These are phyloP conservation scores for Poa annua DNA, from an alignment of 176 grass and related monocot genomes.

Conservation along the genomic window DNA sequence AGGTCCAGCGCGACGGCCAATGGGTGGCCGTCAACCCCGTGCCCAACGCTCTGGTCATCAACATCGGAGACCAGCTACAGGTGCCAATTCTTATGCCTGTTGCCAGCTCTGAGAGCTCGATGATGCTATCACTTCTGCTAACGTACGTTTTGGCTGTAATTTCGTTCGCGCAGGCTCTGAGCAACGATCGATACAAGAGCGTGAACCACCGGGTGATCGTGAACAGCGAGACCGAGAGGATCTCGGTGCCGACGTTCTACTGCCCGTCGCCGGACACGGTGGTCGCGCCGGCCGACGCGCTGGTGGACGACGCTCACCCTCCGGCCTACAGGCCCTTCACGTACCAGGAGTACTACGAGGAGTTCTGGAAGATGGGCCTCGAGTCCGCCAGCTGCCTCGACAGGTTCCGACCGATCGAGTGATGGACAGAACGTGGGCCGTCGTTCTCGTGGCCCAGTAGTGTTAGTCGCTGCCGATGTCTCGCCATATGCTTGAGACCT, in stretches of 20 bases:
- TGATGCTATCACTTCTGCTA: neutral
- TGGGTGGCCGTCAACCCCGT: slow-evolving; percentile 83
- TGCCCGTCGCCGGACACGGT: slow-evolving; percentile 62
- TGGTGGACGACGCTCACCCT: slow-evolving; percentile 56
- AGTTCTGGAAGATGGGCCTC: slow-evolving; percentile 82
- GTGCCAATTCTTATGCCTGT: slow-evolving; percentile 15
- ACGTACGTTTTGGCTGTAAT: neutral
- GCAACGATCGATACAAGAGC: slow-evolving; percentile 79
- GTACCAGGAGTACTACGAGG: slow-evolving; percentile 69
- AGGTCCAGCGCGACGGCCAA: slow-evolving; percentile 57
- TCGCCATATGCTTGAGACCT: neutral
- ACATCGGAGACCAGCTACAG: slow-evolving; percentile 92
- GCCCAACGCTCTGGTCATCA: slow-evolving; percentile 70
- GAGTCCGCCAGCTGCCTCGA: slow-evolving; percentile 76
- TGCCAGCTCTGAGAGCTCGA: neutral
- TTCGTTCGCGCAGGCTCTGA: slow-evolving; percentile 55
- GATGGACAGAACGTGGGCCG: neutral
- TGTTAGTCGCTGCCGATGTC: neutral
- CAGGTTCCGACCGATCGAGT: slow-evolving; percentile 46
- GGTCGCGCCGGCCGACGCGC: slow-evolving; percentile 55
- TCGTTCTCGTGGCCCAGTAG: neutral
- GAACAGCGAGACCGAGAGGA: slow-evolving; percentile 76
- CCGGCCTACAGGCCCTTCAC: slow-evolving; percentile 71
- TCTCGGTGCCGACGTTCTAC: slow-evolving; percentile 91
- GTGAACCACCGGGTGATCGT: slow-evolving; percentile 84